phyloP scores from a whole-genome alignment of 2,329 filamentous ascomycete species.

The Exutisphaerella laricina region DNA sequence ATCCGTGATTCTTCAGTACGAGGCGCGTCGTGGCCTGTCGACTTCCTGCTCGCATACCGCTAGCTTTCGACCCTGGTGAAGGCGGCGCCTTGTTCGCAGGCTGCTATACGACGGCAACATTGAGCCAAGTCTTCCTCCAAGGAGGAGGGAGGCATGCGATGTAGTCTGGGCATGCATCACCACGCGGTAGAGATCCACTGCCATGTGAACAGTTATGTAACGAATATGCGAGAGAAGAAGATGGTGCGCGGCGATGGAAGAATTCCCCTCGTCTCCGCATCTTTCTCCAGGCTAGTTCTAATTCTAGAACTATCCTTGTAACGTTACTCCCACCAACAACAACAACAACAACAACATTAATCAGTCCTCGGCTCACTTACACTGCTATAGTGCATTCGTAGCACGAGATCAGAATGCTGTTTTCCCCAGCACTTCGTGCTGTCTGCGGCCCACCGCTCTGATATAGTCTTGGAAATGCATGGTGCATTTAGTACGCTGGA shows the following conservation, averaged over 20 bases:
- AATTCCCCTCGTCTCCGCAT: not conserved
- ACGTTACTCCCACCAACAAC: no score
- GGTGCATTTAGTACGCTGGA: no score
- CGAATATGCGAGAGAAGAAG: not conserved
- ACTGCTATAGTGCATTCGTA: no score
- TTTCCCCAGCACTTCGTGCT: no score
- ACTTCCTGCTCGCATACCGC: conserved; percentile 1
- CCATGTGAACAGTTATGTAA: conserved; percentile 1
- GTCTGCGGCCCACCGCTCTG: no score
- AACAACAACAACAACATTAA: no score
- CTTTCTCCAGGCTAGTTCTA: no score
- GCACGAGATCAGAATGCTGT: no score
- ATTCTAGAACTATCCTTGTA: no score
- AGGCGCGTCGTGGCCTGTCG: conserved; percentile 1
- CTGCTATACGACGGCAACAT: not conserved
- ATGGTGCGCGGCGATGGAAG: not conserved
- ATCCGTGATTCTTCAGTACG: conserved; percentile 13
- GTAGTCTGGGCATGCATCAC: not conserved
- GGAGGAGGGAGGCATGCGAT: not conserved
- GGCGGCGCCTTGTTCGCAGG: not conserved
- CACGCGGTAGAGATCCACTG: not conserved
- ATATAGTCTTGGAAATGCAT: no score
- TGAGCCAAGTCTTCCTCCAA: not conserved
- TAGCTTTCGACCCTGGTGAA: not conserved
- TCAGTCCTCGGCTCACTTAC: no score